Evolutionary conservation across 176 grass and related monocot genomes (phyloP).

Genomic region (Cenchrus fungigraminus): DNA sequence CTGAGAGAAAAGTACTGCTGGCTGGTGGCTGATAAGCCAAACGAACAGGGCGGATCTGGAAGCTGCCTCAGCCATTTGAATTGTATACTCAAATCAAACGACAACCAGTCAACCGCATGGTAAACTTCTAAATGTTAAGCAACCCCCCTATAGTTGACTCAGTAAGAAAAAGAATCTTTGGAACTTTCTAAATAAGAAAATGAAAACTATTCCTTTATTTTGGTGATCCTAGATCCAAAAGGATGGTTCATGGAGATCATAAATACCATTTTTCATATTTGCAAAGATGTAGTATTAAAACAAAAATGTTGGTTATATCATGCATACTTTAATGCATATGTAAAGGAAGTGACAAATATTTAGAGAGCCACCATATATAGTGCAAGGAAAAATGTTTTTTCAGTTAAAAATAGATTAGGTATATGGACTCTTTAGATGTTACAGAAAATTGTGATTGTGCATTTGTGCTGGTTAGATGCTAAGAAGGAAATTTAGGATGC

Average conservation of each 20-base stretch:
- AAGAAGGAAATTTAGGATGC: too few relatives aligned
- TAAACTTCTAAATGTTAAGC: neutral
- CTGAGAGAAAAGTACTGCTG: too few relatives aligned
- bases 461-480: neutral
- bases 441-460: too few relatives aligned
- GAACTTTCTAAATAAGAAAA: too few relatives aligned
- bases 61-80: neutral
- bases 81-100: neutral
- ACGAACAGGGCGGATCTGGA: too few relatives aligned
- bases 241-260: neutral
- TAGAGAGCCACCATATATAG: neutral
- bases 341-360: neutral
- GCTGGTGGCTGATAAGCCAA: too few relatives aligned
- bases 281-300: neutral
- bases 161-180: neutral
- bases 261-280: neutral
- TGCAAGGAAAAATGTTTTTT: neutral
- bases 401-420: neutral
- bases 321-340: neutral
- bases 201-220: too few relatives aligned
- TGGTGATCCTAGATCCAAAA: neutral
- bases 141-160: too few relatives aligned
- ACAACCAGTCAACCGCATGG: neutral
- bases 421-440: neutral
- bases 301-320: neutral